A percentile compares a stretch with the other conserved stretches of the same genome.
Conservation (phyloP, 2,329 filamentous ascomycete species). For the Fusarium chlamydosporum region DNA sequence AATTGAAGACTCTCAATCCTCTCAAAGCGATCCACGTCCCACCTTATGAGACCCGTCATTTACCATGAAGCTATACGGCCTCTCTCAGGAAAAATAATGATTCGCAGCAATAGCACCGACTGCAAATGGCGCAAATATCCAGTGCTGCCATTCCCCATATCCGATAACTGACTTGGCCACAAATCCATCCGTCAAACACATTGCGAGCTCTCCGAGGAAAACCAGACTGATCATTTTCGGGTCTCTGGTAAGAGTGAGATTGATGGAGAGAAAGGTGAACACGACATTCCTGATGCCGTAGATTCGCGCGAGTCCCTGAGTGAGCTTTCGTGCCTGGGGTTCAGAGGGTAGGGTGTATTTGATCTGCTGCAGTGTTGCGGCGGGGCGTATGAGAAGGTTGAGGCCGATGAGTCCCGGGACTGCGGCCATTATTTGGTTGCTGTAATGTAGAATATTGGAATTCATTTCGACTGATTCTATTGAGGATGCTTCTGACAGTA, state of each 20-base stretch:
- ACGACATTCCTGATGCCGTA: constrained; percentile 27
- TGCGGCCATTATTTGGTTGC: constrained; percentile 1
- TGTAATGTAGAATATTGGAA: background rate
- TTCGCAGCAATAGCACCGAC: background rate
- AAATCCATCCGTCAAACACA: constrained; percentile 19
- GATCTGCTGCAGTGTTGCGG: constrained; percentile 5
- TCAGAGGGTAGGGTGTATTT: constrained; percentile 6
- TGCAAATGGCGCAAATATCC: constrained; percentile 12
- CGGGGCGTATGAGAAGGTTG: constrained; percentile 20
- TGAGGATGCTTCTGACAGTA: background rate
- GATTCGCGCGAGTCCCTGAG: constrained; percentile 1
- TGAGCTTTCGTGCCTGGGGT: constrained; percentile 8
- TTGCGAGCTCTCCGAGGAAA: constrained; percentile 3
- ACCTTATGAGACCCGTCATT: too few species aligned
- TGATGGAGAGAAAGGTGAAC: constrained; percentile 6
- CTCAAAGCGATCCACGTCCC: too few species aligned
- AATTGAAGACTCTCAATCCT: too few species aligned
- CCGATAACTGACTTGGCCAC: constrained; percentile 15
- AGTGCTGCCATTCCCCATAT: constrained; percentile 23
- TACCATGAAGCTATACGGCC: too few species aligned
- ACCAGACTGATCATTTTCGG: background rate
- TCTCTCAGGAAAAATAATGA: background rate
- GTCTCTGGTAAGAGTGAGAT: constrained; percentile 1
- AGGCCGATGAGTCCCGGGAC: constrained; percentile 16
- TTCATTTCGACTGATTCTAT: background rate